Conservation (phyloP, 768 basidiomycete genomes). For the Podaxis rugospora region DNA sequence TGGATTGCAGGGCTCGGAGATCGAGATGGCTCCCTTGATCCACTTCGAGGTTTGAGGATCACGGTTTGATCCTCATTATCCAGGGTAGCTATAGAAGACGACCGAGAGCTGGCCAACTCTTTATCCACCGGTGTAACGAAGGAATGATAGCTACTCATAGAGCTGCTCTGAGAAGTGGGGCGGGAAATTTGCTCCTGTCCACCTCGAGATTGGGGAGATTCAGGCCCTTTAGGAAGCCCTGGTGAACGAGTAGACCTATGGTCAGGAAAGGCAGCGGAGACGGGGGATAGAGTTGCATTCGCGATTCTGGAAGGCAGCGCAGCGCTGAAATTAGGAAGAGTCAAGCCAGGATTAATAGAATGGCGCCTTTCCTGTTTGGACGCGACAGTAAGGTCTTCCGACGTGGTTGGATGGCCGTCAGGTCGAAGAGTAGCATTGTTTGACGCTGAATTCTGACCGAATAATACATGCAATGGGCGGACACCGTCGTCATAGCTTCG, state of each 20-base stretch:
- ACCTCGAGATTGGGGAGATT: not conserved
- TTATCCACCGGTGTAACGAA: slow-evolving; percentile 17
- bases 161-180: slow-evolving; percentile 27
- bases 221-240: slow-evolving; percentile 17
- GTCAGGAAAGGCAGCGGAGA: slow-evolving; percentile 23
- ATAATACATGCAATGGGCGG: slow-evolving; percentile 35
- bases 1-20: slow-evolving; percentile 13
- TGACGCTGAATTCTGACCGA: slow-evolving; percentile 23
- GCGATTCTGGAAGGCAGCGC: slow-evolving; percentile 17
- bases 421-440: slow-evolving; percentile 11
- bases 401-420: slow-evolving; percentile 14
- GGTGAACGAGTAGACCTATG: slow-evolving; percentile 21
- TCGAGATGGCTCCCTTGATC: slow-evolving; percentile 14
- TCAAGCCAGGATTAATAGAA: slow-evolving; percentile 45
- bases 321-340: slow-evolving; percentile 28
- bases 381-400: slow-evolving; percentile 31
- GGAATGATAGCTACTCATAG: slow-evolving; percentile 24
- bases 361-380: slow-evolving; percentile 40
- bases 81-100: slow-evolving; percentile 30
- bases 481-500: slow-evolving; percentile 43
- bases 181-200: slow-evolving; percentile 16
- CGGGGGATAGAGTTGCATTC: slow-evolving; percentile 27
- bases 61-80: slow-evolving; percentile 38
- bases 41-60: slow-evolving; percentile 28
- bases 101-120: slow-evolving; percentile 25